Evolutionary conservation across 2,329 filamentous ascomycete species (phyloP), one percentile per base, ranked within the genome.

Genomic region (Pseudocercospora musae): DNA sequence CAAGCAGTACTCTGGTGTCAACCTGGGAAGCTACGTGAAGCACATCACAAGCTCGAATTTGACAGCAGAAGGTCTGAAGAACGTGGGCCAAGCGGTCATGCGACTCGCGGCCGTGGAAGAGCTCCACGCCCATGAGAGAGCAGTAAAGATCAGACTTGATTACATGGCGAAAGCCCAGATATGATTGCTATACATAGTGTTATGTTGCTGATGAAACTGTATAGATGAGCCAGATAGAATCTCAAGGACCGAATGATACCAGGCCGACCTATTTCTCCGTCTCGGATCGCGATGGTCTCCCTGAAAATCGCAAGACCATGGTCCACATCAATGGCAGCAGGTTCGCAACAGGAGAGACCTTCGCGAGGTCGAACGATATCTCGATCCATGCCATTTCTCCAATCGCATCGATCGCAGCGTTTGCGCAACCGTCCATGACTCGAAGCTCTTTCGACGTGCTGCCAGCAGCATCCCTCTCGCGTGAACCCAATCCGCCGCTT

Each of bases 1-100:
- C 54, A 96, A 96, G 80, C 95, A 99, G 78, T 99, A 99, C 81
- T 97, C 92, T 5, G 95, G 95, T 57, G 95, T 99, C 73, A 99
- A 96, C 77, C 85, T 99, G 5, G 92, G 87, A 31, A 98, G 94
- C 2, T 99, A 97, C 79, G 85, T 96, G 76, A 99, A 99, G 81
- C 92, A 98, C 82, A 97, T 99, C 73, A 99, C 95, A 40, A 95
- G 91, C 79, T 92, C 92, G 0, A 91, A 96, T 76, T 83, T 99
- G 65, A 96, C 92, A 0, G 86, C 88, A 18, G 85, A 96, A 71
- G 95, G 95, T 21, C 81, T 99, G 65, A 84, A 85, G 70, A 95
- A 96, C 71, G 90, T 99, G 2, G 92, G 94, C 33, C 81, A 82
- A 58, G 92, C 95, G 4, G 95, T 99, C 57, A 97, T 98, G 92